A percentile compares a stretch with the other conserved stretches of the same genome.
phyloP scores from a whole-genome alignment of 108 stramenopile genomes.

The Fragilaria crotonensis region DNA sequence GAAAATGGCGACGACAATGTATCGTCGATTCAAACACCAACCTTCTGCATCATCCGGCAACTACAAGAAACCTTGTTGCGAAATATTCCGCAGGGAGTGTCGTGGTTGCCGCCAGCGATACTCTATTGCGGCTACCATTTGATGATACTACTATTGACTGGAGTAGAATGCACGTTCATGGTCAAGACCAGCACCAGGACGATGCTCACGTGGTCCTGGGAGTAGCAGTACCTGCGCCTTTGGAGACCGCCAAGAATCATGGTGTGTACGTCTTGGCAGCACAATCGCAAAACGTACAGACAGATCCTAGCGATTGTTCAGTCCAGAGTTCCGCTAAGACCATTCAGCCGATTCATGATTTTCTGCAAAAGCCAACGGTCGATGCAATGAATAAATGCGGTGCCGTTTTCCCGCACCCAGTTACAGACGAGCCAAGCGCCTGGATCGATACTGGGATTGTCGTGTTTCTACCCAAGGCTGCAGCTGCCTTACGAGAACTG shows the following conservation, averaged over 20 bases:
- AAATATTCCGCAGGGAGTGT: slow-evolving; percentile 47
- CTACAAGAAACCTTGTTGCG: slow-evolving; percentile 27
- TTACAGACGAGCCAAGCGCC: slow-evolving; percentile 20
- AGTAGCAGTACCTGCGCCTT: slow-evolving; percentile 65
- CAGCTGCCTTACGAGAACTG: slow-evolving; percentile 27
- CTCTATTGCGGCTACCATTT: slow-evolving; percentile 31
- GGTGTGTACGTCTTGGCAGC: slow-evolving; percentile 64
- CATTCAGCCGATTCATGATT: slow-evolving; percentile 4
- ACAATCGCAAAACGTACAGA: too few species aligned
- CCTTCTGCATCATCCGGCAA: slow-evolving; percentile 31
- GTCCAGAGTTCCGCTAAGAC: not conserved
- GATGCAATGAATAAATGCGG: slow-evolving; percentile 26
- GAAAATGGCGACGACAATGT: not conserved
- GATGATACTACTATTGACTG: not conserved
- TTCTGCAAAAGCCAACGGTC: slow-evolving; percentile 65
- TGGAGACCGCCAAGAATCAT: slow-evolving; percentile 66
- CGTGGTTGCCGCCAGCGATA: slow-evolving; percentile 63
- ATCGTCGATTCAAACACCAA: slow-evolving; percentile 38
- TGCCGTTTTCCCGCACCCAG: too few species aligned
- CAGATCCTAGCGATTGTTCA: not conserved
- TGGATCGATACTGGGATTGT: slow-evolving; percentile 83
- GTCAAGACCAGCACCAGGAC: not conserved
- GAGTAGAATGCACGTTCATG: not conserved
- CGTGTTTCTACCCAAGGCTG: slow-evolving; percentile 53
- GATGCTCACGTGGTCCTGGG: slow-evolving; percentile 48